Evolutionary conservation across 305 asterid species (phyloP), one percentile per base, ranked within the genome.

Genomic region (Fraxinus baroniana): DNA sequence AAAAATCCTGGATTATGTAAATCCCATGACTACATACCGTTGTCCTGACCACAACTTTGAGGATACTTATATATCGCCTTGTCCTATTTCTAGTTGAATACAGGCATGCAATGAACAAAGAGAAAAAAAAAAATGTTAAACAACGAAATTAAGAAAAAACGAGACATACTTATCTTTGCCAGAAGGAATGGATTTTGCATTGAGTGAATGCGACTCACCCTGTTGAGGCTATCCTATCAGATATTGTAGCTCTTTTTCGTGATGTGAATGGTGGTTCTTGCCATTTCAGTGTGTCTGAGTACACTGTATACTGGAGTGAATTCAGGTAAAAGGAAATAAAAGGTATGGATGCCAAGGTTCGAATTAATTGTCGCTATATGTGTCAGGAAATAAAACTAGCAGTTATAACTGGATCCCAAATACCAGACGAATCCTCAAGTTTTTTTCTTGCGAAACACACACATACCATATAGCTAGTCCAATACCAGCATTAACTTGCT

Each of bases 321-420:
- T 22, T 33, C 39, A 68, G 74, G 74, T 18, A 4, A 66, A 66
- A 12, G 36, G 37, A 66, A 28, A 28, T 68, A 28, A 68, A 68
- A 68, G 39, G 39, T 13, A 68, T 1, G n/a, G 74, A 74, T 79
- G 44, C 73, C 73, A 81, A 81, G 66, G 36, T 86, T 86, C 80
- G 20, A 71, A 33, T 41, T 76, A 71, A 33, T 41, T 76, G 84
- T 85, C 81, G 18, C 72, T 76, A 75, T 75, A 30, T 76, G 18
- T 76, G 46, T 28, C 30, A 20, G 68, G 22, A 13, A 13, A 52
- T 15, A 52, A 52, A 52, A 17, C n/a, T 17, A 52, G 73, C 78
- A 80, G 18, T 22, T 28, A 36, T 68, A 85, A 79, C 71, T 74
- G 79, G 79, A 82, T 83, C 82, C 84, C 30, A 79, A 78, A 80